Base-by-base conservation (phyloP, 2,329 filamentous ascomycete species). In the Phoma sp. region DNA sequence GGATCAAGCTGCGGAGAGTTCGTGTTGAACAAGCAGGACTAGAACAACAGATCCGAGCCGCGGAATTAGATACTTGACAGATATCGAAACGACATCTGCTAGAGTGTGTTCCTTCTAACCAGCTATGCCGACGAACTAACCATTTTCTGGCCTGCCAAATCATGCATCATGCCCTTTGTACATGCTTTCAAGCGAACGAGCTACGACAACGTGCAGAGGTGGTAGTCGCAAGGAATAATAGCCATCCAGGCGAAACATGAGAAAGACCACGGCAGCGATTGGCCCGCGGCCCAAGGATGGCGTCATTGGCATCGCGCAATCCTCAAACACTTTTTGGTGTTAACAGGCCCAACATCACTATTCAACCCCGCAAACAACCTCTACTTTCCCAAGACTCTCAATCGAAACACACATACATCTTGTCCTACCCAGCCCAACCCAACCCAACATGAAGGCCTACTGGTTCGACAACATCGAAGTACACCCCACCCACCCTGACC, bases 391-490 rank as follows among this genome's bases (percentile, higher is more conserved):
- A 15, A 12, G 6, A 38, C 25, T n/a, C 15, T 21, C 37, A 41
- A 10, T 44, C 17, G 36, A 31, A 32, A 37, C 6, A 39, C 33
- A 40, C 13, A 38, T 6, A n/a, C 29, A 3, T 8, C 15, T 8
- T 17, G 6, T n/a, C 15, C n/a, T n/a, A 6, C 1, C 24, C 41
- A 41, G 25, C 5, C 6, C 27, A 19, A 35, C 10, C 2, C 25
- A 51, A 5, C 22, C 38, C 43, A 63, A 53, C 19, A 90, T 90
- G 87, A 87, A 82, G 73, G 87, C 87, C 60, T 90, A 89, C 77
- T 89, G 84, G 84, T 89, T 82, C 75, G 87, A 90, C 74, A 88
- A 89, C 75, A 74, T 82, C 61, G 80, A 82, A 48, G 86, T 88
- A 82, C 19, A 12, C 24, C 29, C 35, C 49, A 32, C 22, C 31